These are phyloP conservation scores for Sclerotinia borealis DNA, from an alignment of 2,329 filamentous ascomycete species.

Conservation along the genomic window DNA sequence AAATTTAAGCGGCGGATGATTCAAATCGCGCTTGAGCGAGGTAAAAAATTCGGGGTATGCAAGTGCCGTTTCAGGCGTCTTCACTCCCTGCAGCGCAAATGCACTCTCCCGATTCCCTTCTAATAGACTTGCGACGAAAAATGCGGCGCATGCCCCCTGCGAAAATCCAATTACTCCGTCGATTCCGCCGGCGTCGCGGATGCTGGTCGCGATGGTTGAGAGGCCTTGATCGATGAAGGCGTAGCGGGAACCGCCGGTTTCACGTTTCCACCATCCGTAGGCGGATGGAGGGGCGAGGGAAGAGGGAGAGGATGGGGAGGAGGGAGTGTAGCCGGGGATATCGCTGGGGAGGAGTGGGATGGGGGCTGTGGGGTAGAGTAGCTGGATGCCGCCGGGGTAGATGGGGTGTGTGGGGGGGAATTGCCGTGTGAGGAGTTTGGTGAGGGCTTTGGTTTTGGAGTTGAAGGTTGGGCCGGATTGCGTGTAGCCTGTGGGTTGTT, in stretches of 20 bases:
- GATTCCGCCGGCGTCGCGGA: conserved; percentile 59
- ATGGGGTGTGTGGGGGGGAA: conserved; percentile 45
- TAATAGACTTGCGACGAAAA: conserved; percentile 65
- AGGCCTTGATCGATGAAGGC: conserved; percentile 65
- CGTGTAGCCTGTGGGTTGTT: conserved; percentile 62
- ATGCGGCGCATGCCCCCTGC: conserved; percentile 69
- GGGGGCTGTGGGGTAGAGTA: conserved; percentile 66
- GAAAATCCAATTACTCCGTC: conserved; percentile 79
- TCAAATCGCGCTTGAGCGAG: conserved; percentile 36
- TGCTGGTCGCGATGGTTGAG: conserved; percentile 51
- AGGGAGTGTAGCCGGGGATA: conserved; percentile 58
- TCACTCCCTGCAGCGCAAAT: conserved; percentile 36
- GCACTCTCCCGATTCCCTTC: conserved; percentile 47
- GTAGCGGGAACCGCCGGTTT: conserved; percentile 61
- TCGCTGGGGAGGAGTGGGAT: conserved; percentile 56
- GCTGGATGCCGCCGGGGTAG: conserved; percentile 41
- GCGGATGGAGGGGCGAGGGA: conserved; percentile 42
- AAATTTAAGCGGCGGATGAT: conserved; percentile 55
- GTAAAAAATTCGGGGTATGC: conserved; percentile 46
- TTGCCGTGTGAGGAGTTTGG: conserved; percentile 37
- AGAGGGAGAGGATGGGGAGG: conserved; percentile 33
- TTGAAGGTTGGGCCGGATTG: conserved; percentile 83
- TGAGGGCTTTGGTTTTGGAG: conserved; percentile 78
- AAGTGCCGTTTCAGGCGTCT: conserved; percentile 37
- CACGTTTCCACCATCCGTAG: conserved; percentile 77